Conservation (phyloP, 2,329 filamentous ascomycete genomes). For the Fusarium brevicatenulatum region DNA sequence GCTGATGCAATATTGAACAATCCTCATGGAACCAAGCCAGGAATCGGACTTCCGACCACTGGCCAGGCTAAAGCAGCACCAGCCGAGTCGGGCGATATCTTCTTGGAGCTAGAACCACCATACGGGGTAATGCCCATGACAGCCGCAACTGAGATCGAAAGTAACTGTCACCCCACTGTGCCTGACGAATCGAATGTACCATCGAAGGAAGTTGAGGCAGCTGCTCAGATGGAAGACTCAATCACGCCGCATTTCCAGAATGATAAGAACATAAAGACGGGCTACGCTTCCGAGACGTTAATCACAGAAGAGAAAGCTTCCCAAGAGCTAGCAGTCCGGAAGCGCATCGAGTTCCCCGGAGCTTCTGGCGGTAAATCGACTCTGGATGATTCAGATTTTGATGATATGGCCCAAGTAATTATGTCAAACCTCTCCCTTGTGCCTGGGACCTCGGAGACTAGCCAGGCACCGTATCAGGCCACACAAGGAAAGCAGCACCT, state of each 20-base stretch:
- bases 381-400: background rate
- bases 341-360: background rate
- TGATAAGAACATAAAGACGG: conserved; percentile 33
- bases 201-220: background rate
- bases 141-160: background rate
- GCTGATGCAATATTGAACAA: background rate
- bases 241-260: conserved; percentile 29
- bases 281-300: conserved; percentile 9
- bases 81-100: background rate
- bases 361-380: background rate
- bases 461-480: background rate
- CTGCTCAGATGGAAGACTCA: conserved; percentile 22
- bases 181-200: background rate
- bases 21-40: background rate
- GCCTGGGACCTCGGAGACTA: background rate
- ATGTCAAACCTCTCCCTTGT: background rate
- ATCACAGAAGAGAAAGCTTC: background rate
- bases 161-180: background rate
- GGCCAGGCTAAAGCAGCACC: background rate
- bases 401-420: background rate
- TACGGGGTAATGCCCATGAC: background rate
- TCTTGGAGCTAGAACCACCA: background rate
- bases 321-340: background rate
- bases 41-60: background rate
- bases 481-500: background rate